Conservation (phyloP, 768 basidiomycete species). For the Zangia roseola region DNA sequence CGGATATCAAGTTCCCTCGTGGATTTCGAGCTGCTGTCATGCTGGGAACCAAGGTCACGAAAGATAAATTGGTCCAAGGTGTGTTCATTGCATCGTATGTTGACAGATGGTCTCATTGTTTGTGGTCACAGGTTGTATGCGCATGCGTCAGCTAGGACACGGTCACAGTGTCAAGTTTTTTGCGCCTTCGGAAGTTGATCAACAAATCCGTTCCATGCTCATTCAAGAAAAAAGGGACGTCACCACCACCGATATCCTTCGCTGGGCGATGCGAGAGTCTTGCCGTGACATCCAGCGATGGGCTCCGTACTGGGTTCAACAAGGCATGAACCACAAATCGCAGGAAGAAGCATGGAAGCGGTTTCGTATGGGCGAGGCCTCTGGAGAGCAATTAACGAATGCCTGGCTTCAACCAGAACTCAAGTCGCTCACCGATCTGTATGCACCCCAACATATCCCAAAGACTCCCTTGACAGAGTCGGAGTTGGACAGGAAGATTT, state of each 20-base stretch:
- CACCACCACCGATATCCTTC: conserved; percentile 35
- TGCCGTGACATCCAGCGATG: conserved; percentile 40
- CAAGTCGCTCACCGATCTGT: conserved; percentile 36
- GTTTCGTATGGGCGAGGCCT: too few species aligned
- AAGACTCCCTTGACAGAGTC: too few species aligned
- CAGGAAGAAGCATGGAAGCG: too few species aligned
- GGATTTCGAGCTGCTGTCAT: conserved; percentile 15
- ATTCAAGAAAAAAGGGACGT: neutral
- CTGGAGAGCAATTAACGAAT: too few species aligned
- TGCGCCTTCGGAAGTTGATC: conserved; percentile 44
- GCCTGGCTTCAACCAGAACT: conserved; percentile 42
- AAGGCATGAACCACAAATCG: conserved; percentile 38
- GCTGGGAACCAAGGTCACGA: conserved; percentile 13
- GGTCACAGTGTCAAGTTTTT: conserved; percentile 49
- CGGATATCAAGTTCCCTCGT: conserved; percentile 14
- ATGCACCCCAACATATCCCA: conserved; percentile 7
- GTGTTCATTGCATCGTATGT: neutral
- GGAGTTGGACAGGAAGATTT: too few species aligned
- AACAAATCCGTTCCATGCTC: conserved; percentile 32
- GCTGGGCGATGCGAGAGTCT: conserved; percentile 46
- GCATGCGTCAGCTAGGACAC: conserved; percentile 49
- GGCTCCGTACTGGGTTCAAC: conserved; percentile 42
- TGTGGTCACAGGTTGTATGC: conserved; percentile 51
- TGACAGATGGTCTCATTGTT: conserved; percentile 5
- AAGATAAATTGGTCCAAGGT: conserved; percentile 17